phyloP scores from a whole-genome alignment of 1,284 basidiomycete genomes.

The Sphagnurus paluster region DNA sequence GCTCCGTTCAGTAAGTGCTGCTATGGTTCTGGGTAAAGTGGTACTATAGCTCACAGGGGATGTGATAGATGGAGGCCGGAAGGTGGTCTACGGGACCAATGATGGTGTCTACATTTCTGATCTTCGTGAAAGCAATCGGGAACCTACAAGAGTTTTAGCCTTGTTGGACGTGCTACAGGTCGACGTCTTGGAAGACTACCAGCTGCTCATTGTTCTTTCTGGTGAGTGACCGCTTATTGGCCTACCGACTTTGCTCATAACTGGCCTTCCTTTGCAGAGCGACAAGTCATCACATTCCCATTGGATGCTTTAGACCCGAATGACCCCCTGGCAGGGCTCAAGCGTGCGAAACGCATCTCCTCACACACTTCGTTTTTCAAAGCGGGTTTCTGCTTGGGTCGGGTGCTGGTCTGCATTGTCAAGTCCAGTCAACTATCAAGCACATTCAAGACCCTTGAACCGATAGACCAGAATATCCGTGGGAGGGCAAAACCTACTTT shows the following conservation, averaged over 20 bases:
- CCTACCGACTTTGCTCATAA: not conserved
- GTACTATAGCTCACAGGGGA: too few relatives aligned
- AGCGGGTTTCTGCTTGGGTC: conserved; percentile 89
- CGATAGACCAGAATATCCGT: conserved; percentile 87
- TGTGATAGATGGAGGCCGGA: conserved; percentile 72
- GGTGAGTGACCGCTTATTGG: conserved; percentile 42
- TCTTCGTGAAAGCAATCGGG: conserved; percentile 72
- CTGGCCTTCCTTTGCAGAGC: conserved; percentile 51
- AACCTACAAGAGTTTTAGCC: conserved; percentile 90
- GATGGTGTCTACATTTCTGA: conserved; percentile 97
- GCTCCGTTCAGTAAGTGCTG: conserved; percentile 84
- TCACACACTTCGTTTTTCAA: conserved; percentile 99
- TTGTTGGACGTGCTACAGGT: conserved; percentile 92
- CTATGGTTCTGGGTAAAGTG: conserved; percentile 2
- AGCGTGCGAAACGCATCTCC: conserved; percentile 93
- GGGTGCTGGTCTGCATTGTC: conserved; percentile 96
- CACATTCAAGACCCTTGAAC: conserved; percentile 97
- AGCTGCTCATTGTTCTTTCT: conserved; percentile 94
- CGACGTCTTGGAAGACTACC: conserved; percentile 95
- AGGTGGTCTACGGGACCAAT: conserved; percentile 94
- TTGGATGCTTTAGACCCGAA: conserved; percentile 89
- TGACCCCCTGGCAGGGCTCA: conserved; percentile 89
- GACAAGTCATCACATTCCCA: conserved; percentile 95
- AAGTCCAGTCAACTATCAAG: conserved; percentile 94
- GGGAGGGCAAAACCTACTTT: conserved; percentile 91